phyloP scores from a whole-genome alignment of 192 early-diverging fungal genomes.

The Entomortierella chlamydospora region DNA sequence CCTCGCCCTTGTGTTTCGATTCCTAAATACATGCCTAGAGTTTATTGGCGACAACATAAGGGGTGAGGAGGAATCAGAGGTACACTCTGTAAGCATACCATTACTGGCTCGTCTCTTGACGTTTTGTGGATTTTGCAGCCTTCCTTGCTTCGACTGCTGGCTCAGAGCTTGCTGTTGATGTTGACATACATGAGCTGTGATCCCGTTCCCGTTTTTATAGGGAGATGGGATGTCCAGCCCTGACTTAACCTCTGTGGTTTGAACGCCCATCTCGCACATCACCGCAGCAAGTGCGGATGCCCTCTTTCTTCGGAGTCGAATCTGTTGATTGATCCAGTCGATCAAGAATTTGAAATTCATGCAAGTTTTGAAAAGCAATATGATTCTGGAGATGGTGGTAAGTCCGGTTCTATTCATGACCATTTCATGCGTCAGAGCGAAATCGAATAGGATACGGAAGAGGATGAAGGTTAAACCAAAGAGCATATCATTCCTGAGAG shows the following conservation, averaged over 20 bases:
- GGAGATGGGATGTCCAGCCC: not conserved
- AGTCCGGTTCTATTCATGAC: slow-evolving; percentile 7
- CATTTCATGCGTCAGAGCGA: slow-evolving; percentile 22
- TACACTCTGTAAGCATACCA: not conserved
- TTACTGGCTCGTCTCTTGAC: not conserved
- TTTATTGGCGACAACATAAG: not conserved
- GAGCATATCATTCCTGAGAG: slow-evolving; percentile 25
- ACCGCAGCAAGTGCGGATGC: not conserved
- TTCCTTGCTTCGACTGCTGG: not conserved
- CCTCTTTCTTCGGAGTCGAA: not conserved
- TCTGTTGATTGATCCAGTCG: slow-evolving; percentile 40
- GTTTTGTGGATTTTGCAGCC: not conserved
- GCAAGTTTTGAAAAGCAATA: slow-evolving; percentile 26
- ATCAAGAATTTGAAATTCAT: slow-evolving; percentile 32
- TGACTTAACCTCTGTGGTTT: not conserved
- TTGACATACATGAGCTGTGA: not conserved
- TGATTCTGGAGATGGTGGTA: not conserved
- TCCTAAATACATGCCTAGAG: not conserved
- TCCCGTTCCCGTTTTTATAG: not conserved
- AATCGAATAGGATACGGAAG: slow-evolving; percentile 26
- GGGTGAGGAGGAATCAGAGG: not conserved
- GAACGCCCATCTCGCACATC: not conserved
- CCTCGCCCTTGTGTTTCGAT: not conserved
- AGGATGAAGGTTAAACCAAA: slow-evolving; percentile 9
- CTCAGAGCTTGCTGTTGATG: not conserved